Evolutionary conservation across 2,329 filamentous ascomycete genomes (phyloP).

Genomic region (Calonectria naviculata): DNA sequence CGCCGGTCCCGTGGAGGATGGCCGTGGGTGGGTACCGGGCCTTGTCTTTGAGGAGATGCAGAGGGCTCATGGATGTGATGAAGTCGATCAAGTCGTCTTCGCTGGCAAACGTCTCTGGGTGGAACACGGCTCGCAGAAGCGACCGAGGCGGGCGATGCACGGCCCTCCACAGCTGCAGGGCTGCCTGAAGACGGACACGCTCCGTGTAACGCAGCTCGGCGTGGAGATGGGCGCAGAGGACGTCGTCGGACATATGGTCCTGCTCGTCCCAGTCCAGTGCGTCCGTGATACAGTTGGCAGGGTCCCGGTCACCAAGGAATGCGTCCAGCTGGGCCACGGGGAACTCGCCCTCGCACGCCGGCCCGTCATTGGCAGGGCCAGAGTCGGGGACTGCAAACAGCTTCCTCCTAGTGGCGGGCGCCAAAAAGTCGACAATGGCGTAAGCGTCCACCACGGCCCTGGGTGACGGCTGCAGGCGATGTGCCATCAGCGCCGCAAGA

Average conservation of each 20-base stretch:
- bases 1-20: not conserved
- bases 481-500: not conserved
- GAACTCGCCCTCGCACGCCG: not conserved
- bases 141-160: not conserved
- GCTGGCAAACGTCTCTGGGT: not conserved
- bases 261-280: conserved; percentile 1
- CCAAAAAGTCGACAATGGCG: not conserved
- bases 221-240: not conserved
- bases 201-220: not conserved
- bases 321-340: not conserved
- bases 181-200: not conserved
- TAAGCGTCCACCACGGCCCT: not conserved
- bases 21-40: not conserved
- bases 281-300: not conserved
- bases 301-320: not conserved
- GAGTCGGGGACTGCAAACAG: not conserved
- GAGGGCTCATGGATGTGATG: not conserved
- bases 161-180: conserved; percentile 2
- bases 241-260: not conserved
- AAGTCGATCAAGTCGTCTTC: not conserved
- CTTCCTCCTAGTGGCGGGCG: not conserved
- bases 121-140: not conserved
- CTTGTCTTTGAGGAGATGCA: not conserved
- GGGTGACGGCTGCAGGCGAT: not conserved
- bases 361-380: not conserved